These are phyloP conservation scores for Xenoacremonium recifei DNA, from an alignment of 2,329 filamentous ascomycete genomes.

Conservation along the genomic window DNA sequence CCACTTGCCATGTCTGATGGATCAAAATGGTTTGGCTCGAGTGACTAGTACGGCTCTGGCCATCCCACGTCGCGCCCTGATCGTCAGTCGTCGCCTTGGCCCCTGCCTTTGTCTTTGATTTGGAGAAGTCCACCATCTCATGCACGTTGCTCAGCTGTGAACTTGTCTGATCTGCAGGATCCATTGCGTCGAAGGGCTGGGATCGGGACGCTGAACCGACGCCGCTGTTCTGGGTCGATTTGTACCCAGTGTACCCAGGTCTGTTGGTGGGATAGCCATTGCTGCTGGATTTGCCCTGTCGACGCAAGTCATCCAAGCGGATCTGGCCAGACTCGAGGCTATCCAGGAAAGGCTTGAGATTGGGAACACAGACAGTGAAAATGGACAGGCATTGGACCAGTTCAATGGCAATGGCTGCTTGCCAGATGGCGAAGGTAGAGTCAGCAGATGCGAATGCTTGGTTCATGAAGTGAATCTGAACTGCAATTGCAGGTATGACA, in stretches of 20 bases:
- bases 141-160: constrained; percentile 14
- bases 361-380: constrained; percentile 26
- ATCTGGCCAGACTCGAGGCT: constrained; percentile 28
- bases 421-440: constrained; percentile 23
- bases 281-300: constrained; percentile 25
- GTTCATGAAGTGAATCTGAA: constrained; percentile 25
- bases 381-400: constrained; percentile 28
- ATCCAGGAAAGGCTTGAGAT: constrained; percentile 30
- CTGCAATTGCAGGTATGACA: constrained; percentile 25
- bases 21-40: constrained; percentile 29
- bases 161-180: background rate
- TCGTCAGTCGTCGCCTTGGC: background rate
- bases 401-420: constrained; percentile 20
- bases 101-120: constrained; percentile 1
- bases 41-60: constrained; percentile 18
- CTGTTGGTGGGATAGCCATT: constrained; percentile 20
- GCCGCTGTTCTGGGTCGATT: constrained; percentile 14
- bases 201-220: constrained; percentile 13
- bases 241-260: constrained; percentile 16
- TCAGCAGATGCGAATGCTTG: constrained; percentile 20
- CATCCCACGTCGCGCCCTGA: constrained; percentile 15
- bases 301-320: constrained; percentile 26
- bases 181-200: constrained; percentile 3
- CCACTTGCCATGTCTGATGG: constrained; percentile 28
- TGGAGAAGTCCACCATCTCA: constrained; percentile 13